A percentile compares a stretch with the other conserved stretches of the same genome.
These are phyloP conservation scores for Cryptococcus neoformans DNA, from an alignment of 1,284 basidiomycete species.

Conservation along the genomic window DNA sequence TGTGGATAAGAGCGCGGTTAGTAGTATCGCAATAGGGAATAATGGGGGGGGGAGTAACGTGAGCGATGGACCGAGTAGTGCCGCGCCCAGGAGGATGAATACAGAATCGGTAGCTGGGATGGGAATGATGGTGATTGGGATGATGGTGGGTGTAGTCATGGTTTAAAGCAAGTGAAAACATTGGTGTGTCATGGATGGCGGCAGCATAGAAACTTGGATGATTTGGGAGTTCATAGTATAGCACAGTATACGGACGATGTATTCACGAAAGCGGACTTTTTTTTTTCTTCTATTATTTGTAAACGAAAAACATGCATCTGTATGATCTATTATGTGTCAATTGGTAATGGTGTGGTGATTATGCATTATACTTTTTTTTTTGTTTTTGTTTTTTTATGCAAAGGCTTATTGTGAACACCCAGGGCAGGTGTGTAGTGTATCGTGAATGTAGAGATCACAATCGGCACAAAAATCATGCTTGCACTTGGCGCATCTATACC, in stretches of 20 bases:
- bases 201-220: too few species aligned
- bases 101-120: background rate
- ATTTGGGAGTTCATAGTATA: too few species aligned
- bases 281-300: too few species aligned
- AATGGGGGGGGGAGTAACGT: background rate
- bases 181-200: too few species aligned
- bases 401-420: constrained; percentile 30
- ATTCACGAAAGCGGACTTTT: too few species aligned
- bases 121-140: background rate
- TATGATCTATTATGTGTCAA: background rate
- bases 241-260: too few species aligned
- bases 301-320: background rate
- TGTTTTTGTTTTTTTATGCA: too few species aligned
- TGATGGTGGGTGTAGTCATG: too few species aligned
- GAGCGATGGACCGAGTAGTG: background rate
- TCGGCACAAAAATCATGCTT: constrained; percentile 61
- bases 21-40: background rate
- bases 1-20: constrained; percentile 6
- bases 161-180: too few species aligned
- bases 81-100: background rate
- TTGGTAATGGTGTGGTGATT: too few species aligned
- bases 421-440: constrained; percentile 69
- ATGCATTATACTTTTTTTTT: too few species aligned
- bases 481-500: constrained; percentile 58
- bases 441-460: constrained; percentile 71